Conservation (phyloP, 768 basidiomycete genomes). For the Boletus fagicola region DNA sequence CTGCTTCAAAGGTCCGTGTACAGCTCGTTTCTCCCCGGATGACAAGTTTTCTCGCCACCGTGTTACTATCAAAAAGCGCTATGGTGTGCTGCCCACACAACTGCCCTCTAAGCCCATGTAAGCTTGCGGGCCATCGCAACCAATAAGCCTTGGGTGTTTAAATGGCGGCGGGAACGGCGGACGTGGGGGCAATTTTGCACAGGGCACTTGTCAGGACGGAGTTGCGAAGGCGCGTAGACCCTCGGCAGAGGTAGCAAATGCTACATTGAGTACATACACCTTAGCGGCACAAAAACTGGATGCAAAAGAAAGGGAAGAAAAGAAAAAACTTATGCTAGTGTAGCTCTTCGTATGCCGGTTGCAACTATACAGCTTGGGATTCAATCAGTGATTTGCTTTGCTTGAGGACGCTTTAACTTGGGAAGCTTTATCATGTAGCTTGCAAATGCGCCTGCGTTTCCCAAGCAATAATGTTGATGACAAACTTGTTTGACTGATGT, state of each 20-base stretch:
- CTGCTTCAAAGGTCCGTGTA: neutral
- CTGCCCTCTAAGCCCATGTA: conserved; percentile 86
- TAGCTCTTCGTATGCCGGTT: neutral
- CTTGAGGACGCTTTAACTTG: neutral
- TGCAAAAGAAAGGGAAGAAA: neutral
- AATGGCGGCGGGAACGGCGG: neutral
- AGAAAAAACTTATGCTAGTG: conserved; percentile 15
- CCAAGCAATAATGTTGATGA: too few species aligned
- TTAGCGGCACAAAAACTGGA: neutral
- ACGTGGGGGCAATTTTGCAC: too few species aligned
- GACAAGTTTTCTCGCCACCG: conserved; percentile 99
- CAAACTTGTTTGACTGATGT: too few species aligned
- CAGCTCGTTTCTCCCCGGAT: conserved; percentile 97
- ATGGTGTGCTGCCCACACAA: conserved; percentile 85
- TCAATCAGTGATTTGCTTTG: neutral
- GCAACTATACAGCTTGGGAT: neutral
- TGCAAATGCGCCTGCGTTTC: too few species aligned
- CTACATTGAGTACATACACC: neutral
- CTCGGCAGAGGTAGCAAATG: neutral
- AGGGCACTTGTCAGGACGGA: neutral
- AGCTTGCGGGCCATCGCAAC: conserved; percentile 12
- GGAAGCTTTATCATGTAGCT: too few species aligned
- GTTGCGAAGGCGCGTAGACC: neutral
- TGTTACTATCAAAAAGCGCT: conserved; percentile 94
- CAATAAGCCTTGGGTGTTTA: neutral